Conservation (phyloP, 2,329 filamentous ascomycete genomes). For the Fusarium ramigenum region DNA sequence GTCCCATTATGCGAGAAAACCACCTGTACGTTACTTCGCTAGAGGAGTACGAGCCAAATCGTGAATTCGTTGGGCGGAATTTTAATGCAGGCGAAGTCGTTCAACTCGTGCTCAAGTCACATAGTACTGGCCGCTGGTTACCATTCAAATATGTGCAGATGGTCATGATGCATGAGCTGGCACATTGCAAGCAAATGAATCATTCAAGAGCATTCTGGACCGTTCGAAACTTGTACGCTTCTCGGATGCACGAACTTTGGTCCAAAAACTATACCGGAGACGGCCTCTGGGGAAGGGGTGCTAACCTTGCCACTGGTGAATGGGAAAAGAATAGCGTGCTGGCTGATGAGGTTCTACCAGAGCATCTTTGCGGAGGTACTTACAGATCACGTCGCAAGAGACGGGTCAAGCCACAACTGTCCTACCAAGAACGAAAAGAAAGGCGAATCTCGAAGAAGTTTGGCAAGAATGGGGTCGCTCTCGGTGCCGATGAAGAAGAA, state of each 20-base stretch:
- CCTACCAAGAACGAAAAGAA: conserved; percentile 78
- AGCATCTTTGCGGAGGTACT: conserved; percentile 84
- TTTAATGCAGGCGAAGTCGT: conserved; percentile 91
- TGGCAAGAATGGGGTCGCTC: conserved; percentile 71
- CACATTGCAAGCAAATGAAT: conserved; percentile 93
- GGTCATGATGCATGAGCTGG: conserved; percentile 95
- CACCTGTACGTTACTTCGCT: conserved; percentile 73
- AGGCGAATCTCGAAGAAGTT: conserved; percentile 79
- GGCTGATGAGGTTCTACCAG: conserved; percentile 67
- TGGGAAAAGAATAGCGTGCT: conserved; percentile 64
- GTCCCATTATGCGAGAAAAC: conserved; percentile 75
- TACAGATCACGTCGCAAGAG: conserved; percentile 71
- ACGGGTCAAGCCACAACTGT: conserved; percentile 61
- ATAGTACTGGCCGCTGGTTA: conserved; percentile 73
- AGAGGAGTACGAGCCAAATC: conserved; percentile 84
- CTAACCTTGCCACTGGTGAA: conserved; percentile 67
- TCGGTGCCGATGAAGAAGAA: conserved; percentile 74
- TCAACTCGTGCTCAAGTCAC: conserved; percentile 81
- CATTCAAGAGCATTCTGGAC: conserved; percentile 84
- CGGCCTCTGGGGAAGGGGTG: conserved; percentile 82
- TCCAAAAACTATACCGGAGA: conserved; percentile 77
- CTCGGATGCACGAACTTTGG: conserved; percentile 78
- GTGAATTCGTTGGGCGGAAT: conserved; percentile 86
- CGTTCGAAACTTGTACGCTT: conserved; percentile 77
- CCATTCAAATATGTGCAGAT: conserved; percentile 87